Conservation (phyloP, 2,329 filamentous ascomycete genomes). For the Exophiala viscosa region DNA sequence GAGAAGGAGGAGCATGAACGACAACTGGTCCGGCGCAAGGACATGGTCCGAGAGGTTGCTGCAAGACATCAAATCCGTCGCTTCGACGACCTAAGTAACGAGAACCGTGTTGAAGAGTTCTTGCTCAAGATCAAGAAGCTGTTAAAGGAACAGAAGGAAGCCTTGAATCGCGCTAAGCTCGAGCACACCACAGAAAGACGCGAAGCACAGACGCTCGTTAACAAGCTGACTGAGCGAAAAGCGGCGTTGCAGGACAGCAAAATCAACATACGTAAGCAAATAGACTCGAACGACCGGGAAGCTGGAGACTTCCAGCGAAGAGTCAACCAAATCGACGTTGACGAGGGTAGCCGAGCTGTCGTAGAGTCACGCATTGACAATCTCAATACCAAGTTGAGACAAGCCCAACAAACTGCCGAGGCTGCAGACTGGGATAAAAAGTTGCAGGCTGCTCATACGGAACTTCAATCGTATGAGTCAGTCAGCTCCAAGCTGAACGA, state of each 20-base stretch:
- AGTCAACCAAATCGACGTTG: constrained; percentile 69
- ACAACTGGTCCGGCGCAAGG: constrained; percentile 67
- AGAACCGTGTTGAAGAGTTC: constrained; percentile 70
- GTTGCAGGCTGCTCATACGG: constrained; percentile 62
- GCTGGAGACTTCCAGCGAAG: constrained; percentile 63
- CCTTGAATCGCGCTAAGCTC: constrained; percentile 69
- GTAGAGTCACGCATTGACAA: constrained; percentile 72
- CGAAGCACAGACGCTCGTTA: constrained; percentile 67
- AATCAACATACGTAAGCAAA: constrained; percentile 67
- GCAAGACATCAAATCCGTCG: constrained; percentile 74
- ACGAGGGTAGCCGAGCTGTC: constrained; percentile 78
- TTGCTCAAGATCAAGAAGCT: constrained; percentile 72
- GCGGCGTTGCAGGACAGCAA: constrained; percentile 71
- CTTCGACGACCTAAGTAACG: constrained; percentile 73
- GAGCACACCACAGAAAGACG: constrained; percentile 72
- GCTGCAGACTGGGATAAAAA: constrained; percentile 66
- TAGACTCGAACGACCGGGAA: constrained; percentile 69
- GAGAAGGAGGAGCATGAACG: constrained; percentile 84
- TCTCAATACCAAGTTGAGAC: constrained; percentile 59
- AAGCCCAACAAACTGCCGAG: constrained; percentile 61
- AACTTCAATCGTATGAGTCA: constrained; percentile 66
- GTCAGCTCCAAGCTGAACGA: constrained; percentile 67
- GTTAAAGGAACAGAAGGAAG: constrained; percentile 71
- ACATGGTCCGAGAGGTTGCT: constrained; percentile 74
- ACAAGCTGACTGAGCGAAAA: constrained; percentile 69